These are phyloP conservation scores for Astrephomene gubernaculifera DNA, from an alignment of 139 green algal genomes.

Conservation along the genomic window DNA sequence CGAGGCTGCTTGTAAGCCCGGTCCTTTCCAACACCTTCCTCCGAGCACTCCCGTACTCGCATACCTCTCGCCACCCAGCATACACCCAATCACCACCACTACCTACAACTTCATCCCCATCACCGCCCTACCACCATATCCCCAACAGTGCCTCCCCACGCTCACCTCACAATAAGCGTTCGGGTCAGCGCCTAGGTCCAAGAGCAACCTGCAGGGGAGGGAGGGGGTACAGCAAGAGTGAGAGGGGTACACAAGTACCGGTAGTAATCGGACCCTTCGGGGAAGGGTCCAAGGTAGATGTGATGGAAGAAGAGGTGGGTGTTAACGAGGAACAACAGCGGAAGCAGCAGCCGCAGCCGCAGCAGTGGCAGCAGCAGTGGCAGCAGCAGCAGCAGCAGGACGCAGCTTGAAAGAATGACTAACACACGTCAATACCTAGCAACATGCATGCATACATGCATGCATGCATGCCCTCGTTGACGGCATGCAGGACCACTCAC, in stretches of 20 bases:
- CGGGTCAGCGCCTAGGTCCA: conserved; percentile 33
- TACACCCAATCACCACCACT: background rate
- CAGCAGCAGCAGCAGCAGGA: too few species aligned
- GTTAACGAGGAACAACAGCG: background rate
- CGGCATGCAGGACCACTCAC: too few species aligned
- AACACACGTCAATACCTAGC: too few species aligned
- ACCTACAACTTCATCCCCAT: background rate
- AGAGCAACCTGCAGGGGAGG: conserved; percentile 1
- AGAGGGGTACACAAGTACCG: too few species aligned
- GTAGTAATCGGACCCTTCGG: too few species aligned
- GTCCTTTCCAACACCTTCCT: background rate
- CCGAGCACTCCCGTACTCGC: background rate
- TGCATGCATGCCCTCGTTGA: too few species aligned
- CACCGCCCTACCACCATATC: background rate
- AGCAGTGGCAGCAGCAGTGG: too few species aligned
- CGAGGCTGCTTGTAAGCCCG: background rate
- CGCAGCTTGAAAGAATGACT: too few species aligned
- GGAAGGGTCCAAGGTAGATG: too few species aligned
- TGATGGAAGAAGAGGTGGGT: background rate
- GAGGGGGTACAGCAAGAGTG: background rate
- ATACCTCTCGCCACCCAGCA: background rate
- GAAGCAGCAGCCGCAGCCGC: background rate
- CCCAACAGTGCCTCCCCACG: background rate
- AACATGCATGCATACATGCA: too few species aligned
- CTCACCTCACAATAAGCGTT: too few species aligned